Base-by-base conservation (phyloP, 805 yeast genomes). In the Peterozyma xylosa region DNA sequence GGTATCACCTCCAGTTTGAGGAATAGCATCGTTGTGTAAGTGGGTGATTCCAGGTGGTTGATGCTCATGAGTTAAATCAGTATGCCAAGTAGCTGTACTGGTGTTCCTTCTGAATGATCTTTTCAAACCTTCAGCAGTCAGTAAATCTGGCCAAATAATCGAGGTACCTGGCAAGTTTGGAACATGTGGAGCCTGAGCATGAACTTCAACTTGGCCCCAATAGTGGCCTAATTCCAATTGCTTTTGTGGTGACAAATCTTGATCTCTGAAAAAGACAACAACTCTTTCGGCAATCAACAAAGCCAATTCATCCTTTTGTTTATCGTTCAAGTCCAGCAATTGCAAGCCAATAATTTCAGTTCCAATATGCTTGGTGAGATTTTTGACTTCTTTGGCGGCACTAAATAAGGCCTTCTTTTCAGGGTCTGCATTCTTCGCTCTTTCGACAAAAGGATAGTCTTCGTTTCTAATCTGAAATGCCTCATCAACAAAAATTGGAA, bases 1-100 rank as follows among this genome's bases (percentile, higher is more conserved):
- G 3, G 82, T 77, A 50, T 76, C 82, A 30, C 82, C 82, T 11
- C 78, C 80, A 27, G 64, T 59, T 33, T 40, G 35, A 7, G 79
- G 78, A 29, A 72, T 66, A 16, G 71, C 61, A 48, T 73, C 73
- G 52, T 69, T 66, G 47, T 70, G 69, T 49, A 74, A 59, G 45
- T 64, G 65, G 6, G 78, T 70, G 50, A 65, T 60, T 11, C 71
- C 73, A 2, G 77, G 67, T 9, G 77, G 75, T 38, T 68, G 70
- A 39, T 62, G 58, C 55, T 72, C 78, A 51, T 71, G 74, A 27
- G 66, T 62, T 42, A 73, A 61, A 52, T 73, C 78, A 11, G 74
- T 64, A 58, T 73, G 78, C 70, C 71, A 70, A 11, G 56, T 57
- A 14, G 62, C 48, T 29, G 52, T 50, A 33, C 37, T 39, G 13